Conservation (phyloP, 2,329 filamentous ascomycete genomes). For the Didymellaceae sp. region DNA sequence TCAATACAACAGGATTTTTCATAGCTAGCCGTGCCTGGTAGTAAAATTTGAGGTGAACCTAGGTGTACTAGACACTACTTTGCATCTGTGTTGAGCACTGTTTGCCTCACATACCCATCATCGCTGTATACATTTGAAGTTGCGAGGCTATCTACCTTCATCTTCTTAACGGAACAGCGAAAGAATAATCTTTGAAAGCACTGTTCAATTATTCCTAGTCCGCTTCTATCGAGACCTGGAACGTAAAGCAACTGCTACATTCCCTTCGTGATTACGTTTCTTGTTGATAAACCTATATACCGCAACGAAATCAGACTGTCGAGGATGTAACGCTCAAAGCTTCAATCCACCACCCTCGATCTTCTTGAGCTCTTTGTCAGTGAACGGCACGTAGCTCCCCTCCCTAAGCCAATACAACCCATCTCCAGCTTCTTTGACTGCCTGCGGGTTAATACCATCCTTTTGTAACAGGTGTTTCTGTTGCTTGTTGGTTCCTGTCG, state of each 20-base stretch:
- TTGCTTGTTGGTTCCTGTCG: slow-evolving; percentile 57
- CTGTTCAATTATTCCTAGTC: slow-evolving; percentile 49
- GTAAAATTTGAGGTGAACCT: not conserved
- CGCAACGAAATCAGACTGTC: not conserved
- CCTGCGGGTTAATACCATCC: slow-evolving; percentile 51
- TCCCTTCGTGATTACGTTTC: not conserved
- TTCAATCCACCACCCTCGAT: slow-evolving; percentile 38
- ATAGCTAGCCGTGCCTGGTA: not conserved
- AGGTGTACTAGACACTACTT: not conserved
- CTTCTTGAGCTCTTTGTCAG: slow-evolving; percentile 29
- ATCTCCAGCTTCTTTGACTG: slow-evolving; percentile 47
- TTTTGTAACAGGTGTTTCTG: slow-evolving; percentile 52
- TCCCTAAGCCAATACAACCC: slow-evolving; percentile 51
- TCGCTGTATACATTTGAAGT: slow-evolving; percentile 40
- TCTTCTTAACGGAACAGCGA: slow-evolving; percentile 47
- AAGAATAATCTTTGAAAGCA: slow-evolving; percentile 38
- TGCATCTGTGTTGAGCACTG: not conserved
- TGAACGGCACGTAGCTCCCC: slow-evolving; percentile 39
- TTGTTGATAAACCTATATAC: too few species aligned
- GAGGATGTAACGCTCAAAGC: slow-evolving; percentile 23
- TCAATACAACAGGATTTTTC: slow-evolving; percentile 10
- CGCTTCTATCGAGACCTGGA: slow-evolving; percentile 23
- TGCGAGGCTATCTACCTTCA: slow-evolving; percentile 35
- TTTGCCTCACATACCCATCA: not conserved
- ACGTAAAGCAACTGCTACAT: slow-evolving; percentile 15